Evolutionary conservation across 805 yeast genomes (phyloP).

Genomic region (Limtongia smithiae): DNA sequence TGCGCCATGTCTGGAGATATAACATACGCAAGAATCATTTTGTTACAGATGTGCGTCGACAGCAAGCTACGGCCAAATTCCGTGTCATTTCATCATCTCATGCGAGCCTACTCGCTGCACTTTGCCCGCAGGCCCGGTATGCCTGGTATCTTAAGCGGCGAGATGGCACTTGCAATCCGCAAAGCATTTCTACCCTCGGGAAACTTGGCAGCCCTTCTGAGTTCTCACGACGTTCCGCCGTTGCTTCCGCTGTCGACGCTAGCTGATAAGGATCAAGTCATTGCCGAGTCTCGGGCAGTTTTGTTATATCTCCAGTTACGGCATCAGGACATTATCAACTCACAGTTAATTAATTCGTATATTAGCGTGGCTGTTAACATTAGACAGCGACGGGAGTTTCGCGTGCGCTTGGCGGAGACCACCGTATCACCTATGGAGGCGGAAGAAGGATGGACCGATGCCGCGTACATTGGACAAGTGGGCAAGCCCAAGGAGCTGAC

Average conservation of each 20-base stretch:
- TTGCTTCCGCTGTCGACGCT: constrained; percentile 60
- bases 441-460: constrained; percentile 38
- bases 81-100: constrained; percentile 34
- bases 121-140: background rate
- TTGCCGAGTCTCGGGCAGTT: constrained; percentile 76
- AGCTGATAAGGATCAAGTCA: constrained; percentile 42
- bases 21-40: constrained; percentile 59
- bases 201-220: background rate
- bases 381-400: constrained; percentile 39
- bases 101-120: constrained; percentile 36
- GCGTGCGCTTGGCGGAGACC: constrained; percentile 40
- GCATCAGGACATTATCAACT: constrained; percentile 45
- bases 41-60: constrained; percentile 34
- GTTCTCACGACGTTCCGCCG: constrained; percentile 47
- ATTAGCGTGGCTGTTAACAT: constrained; percentile 59
- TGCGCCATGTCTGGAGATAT: constrained; percentile 81
- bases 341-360: constrained; percentile 48
- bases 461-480: constrained; percentile 24
- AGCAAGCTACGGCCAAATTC: constrained; percentile 34
- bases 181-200: constrained; percentile 7
- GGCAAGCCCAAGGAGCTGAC: constrained; percentile 13
- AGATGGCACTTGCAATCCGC: constrained; percentile 2
- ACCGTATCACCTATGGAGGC: constrained; percentile 40
- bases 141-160: constrained; percentile 2
- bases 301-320: constrained; percentile 54